Conservation (phyloP, 116 monocot genomes). For the Dioscorea cayenensis region DNA sequence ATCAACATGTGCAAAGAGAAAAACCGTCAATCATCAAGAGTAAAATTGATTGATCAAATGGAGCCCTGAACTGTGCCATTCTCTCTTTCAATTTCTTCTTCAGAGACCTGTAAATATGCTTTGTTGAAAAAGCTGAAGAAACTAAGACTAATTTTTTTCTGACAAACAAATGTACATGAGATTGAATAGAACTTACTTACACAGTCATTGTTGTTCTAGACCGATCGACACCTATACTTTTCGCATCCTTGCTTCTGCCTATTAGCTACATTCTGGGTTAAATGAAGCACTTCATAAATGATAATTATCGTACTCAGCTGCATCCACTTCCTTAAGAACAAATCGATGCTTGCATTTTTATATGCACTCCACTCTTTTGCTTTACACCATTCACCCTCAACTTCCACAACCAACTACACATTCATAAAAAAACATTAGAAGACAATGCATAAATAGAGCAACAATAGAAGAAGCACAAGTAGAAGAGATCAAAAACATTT, state of each 20-base stretch:
- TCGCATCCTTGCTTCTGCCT: conserved; percentile 57
- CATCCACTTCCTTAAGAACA: too few relatives aligned
- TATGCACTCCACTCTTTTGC: conserved; percentile 84
- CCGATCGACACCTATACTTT: conserved; percentile 61
- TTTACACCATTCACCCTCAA: conserved; percentile 75
- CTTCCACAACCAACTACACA: conserved; percentile 61
- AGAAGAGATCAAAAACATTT: too few relatives aligned
- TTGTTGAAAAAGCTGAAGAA: neutral
- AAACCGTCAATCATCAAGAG: neutral
- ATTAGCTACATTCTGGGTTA: conserved; percentile 45
- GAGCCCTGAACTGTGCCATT: conserved; percentile 62
- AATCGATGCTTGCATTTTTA: conserved; percentile 67
- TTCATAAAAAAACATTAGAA: too few relatives aligned
- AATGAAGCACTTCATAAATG: neutral
- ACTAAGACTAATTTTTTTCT: neutral
- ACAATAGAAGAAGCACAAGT: too few relatives aligned
- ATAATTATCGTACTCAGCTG: neutral
- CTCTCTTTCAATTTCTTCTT: conserved; percentile 64
- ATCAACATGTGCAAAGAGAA: neutral
- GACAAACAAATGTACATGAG: neutral
- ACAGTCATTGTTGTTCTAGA: conserved; percentile 68
- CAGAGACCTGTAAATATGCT: conserved; percentile 28
- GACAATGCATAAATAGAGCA: too few relatives aligned
- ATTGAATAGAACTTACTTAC: conserved; percentile 34
- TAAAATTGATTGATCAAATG: neutral